Conservation (phyloP, 257 asterid genomes). For the Nicotiana paniculata region DNA sequence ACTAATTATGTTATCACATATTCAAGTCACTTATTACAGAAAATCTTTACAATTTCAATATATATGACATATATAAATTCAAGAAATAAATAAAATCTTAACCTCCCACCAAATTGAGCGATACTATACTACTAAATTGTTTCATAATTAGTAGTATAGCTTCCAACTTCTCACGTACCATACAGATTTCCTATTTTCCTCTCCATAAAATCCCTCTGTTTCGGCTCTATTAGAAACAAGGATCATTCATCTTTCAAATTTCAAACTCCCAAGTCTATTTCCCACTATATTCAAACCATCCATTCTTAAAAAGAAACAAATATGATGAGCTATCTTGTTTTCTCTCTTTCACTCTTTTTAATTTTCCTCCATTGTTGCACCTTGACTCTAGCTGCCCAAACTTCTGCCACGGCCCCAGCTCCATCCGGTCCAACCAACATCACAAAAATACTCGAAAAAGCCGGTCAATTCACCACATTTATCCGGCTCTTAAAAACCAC, state of each 20-base stretch:
- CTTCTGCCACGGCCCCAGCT: slow-evolving; percentile 41
- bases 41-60: not conserved
- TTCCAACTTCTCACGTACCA: slow-evolving; percentile 38
- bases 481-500: slow-evolving; percentile 56
- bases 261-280: not conserved
- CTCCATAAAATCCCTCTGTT: slow-evolving; percentile 36
- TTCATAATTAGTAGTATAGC: slow-evolving; percentile 12
- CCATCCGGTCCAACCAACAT: slow-evolving; percentile 84
- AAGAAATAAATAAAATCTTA: not conserved
- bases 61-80: not conserved
- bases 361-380: slow-evolving; percentile 30
- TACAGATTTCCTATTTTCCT: slow-evolving; percentile 7
- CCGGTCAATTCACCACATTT: slow-evolving; percentile 71
- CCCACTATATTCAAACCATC: not conserved
- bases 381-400: slow-evolving; percentile 35
- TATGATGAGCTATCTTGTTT: slow-evolving; percentile 26
- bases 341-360: slow-evolving; percentile 15
- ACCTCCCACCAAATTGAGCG: slow-evolving; percentile 7
- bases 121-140: slow-evolving; percentile 5
- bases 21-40: no score
- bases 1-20: not conserved
- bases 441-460: slow-evolving; percentile 79
- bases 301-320: not conserved
- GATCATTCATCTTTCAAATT: not conserved
- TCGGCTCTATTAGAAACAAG: not conserved